Conservation (phyloP, 2,329 filamentous ascomycete genomes). For the Colletotrichum magnum region DNA sequence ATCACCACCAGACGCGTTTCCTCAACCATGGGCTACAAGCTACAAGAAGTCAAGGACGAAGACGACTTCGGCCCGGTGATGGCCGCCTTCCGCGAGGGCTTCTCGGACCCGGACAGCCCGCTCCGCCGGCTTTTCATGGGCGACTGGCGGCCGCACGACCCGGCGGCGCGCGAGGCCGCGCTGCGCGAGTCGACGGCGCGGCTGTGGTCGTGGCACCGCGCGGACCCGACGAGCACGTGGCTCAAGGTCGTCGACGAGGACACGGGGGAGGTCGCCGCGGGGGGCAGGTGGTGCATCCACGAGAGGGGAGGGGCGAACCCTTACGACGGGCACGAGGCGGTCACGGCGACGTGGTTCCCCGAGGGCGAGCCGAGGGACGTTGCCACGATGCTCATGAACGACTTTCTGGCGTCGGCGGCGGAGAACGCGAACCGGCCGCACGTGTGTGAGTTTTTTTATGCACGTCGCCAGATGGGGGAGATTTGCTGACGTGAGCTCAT, state of each 20-base stretch:
- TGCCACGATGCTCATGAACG: slow-evolving; percentile 7
- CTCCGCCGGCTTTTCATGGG: slow-evolving; percentile 23
- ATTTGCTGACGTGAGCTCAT: background rate
- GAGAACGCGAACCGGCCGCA: slow-evolving; percentile 21
- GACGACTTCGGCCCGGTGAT: slow-evolving; percentile 5
- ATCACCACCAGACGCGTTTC: background rate
- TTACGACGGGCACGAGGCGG: background rate
- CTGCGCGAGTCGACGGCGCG: slow-evolving; percentile 3
- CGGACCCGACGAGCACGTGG: slow-evolving; percentile 50
- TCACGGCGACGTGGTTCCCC: slow-evolving; percentile 19
- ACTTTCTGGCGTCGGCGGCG: slow-evolving; percentile 13
- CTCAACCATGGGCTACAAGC: background rate
- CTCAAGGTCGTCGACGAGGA: slow-evolving; percentile 53
- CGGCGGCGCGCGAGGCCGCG: background rate
- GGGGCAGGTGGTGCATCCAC: slow-evolving; percentile 12
- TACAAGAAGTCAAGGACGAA: slow-evolving; percentile 3
- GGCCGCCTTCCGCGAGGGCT: slow-evolving; percentile 6
- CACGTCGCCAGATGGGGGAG: background rate
- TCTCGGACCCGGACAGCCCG: background rate
- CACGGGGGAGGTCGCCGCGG: slow-evolving; percentile 12
- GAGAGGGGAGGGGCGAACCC: background rate
- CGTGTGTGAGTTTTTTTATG: background rate
- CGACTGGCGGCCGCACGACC: slow-evolving; percentile 15
- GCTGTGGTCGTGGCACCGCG: slow-evolving; percentile 25
- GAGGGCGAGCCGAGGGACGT: slow-evolving; percentile 11